Percentiles rank a stretch among this genome's conserved stretches.
Evolutionary conservation across 306 rosid genomes (phyloP).

Genomic region (Erythrophleum fordii): DNA sequence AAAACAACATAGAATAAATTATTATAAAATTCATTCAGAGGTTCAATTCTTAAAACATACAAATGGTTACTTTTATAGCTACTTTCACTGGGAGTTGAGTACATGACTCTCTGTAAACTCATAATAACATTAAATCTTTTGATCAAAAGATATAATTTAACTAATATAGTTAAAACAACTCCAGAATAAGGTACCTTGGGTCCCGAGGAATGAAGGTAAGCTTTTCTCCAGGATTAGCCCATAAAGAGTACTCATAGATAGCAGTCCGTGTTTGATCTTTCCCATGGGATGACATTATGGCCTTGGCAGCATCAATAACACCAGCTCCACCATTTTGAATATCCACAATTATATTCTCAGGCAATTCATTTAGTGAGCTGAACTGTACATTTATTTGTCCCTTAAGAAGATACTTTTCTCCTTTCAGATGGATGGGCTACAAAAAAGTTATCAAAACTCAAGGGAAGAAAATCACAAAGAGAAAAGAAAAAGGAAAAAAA

Average conservation of each 20-base stretch:
- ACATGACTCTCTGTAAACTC: constrained; percentile 5
- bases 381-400: constrained; percentile 74
- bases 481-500: not conserved
- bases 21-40: constrained; percentile 6
- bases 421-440: constrained; percentile 84
- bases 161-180: constrained; percentile 24
- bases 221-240: constrained; percentile 81
- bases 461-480: constrained; percentile 11
- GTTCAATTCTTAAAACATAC: constrained; percentile 32
- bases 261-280: constrained; percentile 55
- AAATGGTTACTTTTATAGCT: constrained; percentile 2
- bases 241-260: constrained; percentile 70
- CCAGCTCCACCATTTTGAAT: constrained; percentile 55
- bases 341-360: constrained; percentile 71
- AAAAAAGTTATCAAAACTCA: constrained; percentile 28
- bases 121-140: not conserved
- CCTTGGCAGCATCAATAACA: constrained; percentile 51
- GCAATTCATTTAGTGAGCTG: constrained; percentile 61
- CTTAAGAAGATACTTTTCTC: constrained; percentile 83
- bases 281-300: constrained; percentile 54
- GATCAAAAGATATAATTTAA: constrained; percentile 21
- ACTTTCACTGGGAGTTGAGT: constrained; percentile 16
- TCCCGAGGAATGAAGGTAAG: constrained; percentile 82
- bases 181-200: constrained; percentile 61
- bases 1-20: constrained; percentile 23